Percentiles rank a stretch among this genome's conserved stretches.
Conservation (phyloP, 2,329 filamentous ascomycete species). For the Diaporthe humulicola region DNA sequence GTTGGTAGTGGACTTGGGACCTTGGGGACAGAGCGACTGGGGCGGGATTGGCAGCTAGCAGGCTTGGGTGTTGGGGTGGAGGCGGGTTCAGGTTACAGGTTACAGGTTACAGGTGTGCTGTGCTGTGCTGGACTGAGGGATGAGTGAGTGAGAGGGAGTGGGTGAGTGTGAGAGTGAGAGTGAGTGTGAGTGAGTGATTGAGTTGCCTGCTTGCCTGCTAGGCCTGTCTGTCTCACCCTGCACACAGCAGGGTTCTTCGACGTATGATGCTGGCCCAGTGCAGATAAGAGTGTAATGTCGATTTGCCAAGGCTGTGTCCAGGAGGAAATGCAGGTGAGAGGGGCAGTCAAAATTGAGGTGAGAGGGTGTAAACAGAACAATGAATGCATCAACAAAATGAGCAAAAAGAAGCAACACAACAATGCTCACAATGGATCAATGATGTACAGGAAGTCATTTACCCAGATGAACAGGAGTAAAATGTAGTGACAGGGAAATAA, state of each 20-base stretch:
- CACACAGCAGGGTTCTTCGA: background rate
- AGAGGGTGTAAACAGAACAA: background rate
- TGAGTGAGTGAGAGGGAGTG: background rate
- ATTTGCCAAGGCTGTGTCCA: background rate
- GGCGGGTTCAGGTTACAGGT: constrained; percentile 9
- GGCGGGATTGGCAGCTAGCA: constrained; percentile 34
- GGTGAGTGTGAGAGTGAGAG: no score
- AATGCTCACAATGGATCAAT: background rate
- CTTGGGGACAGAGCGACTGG: constrained; percentile 39
- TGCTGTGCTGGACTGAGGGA: background rate
- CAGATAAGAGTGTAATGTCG: background rate
- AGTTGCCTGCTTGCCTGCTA: background rate
- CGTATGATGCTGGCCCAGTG: background rate
- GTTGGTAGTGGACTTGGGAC: constrained; percentile 45
- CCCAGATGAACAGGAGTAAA: background rate
- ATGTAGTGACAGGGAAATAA: background rate
- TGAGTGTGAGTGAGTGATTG: background rate
- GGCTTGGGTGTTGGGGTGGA: constrained; percentile 42
- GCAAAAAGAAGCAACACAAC: background rate
- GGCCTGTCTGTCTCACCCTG: background rate
- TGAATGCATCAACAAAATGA: background rate
- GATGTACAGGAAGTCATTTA: background rate
- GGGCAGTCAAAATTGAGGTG: background rate
- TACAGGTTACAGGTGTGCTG: constrained; percentile 5
- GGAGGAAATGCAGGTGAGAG: background rate